Evolutionary conservation across 305 asterid species (phyloP), one percentile per base, ranked within the genome.

Genomic region (Fraxinus greggii): DNA sequence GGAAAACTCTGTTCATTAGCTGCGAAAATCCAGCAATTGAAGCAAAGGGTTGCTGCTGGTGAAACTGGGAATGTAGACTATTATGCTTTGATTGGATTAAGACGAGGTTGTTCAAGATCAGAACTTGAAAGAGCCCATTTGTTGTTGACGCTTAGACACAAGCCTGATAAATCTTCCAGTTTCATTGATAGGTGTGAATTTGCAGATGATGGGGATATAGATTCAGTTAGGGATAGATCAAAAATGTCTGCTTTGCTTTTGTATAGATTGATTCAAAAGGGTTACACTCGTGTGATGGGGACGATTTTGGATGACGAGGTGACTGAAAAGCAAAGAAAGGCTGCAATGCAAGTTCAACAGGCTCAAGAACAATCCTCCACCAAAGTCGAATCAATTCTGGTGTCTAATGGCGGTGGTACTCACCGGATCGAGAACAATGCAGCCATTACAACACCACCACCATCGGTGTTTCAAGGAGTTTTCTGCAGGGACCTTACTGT

Each of bases 221-320:
- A 92, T 42, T 90, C 95, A 0, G 86, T 89, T 3, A 83, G 97
- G 51, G 99, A 95, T 80, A 84, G 93, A 0, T 92, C 97, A 0
- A 92, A 67, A 77, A 88, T 94, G 92, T 92, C 99, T 4, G 86
- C 97, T 1, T 84, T 95, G 76, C 76, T 92, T 83, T 86, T 95
- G 88, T 94, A 89, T 78, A 90, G 97, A 83, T 86, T 92, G 97
- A 90, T 95, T 81, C 97, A 95, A 85, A 93, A 90, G 85, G 99
- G 98, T 13, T 86, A 92, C 35, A 87, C 91, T 0, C 84, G 82
- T 36, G 76, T 94, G 75, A 92, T 89, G 94, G 35, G 89, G 0
- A 81, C 90, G 0, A 87, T 95, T 73, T 79, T 88, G 42, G 96
- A 94, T 1, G 97, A 95, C 83, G 97, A 92, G 36, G 89, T 93